phyloP scores from a whole-genome alignment of 768 basidiomycete species.

The Auriculariales sp. region DNA sequence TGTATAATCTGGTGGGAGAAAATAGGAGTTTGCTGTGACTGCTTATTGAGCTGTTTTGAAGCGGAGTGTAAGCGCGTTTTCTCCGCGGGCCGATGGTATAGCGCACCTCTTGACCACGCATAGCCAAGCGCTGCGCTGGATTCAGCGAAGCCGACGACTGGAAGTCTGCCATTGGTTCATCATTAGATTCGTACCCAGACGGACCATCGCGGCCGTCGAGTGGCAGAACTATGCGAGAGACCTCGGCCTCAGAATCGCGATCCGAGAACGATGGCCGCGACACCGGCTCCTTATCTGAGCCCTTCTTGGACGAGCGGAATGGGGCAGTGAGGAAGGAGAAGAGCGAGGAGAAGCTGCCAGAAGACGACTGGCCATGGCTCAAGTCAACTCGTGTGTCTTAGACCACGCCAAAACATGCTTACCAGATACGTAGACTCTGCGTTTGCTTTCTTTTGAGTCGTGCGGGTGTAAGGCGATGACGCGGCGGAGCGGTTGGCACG shows the following conservation, averaged over 20 bases:
- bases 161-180: no score
- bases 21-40: background rate
- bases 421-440: no score
- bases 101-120: background rate
- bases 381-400: no score
- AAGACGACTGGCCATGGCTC: constrained; percentile 6
- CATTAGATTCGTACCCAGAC: no score
- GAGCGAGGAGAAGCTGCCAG: constrained; percentile 29
- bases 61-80: no score
- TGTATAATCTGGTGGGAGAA: background rate
- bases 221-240: background rate
- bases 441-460: constrained; percentile 31
- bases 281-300: background rate
- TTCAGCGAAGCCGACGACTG: no score
- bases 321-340: constrained; percentile 27
- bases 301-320: constrained; percentile 37
- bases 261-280: background rate
- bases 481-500: constrained; percentile 21
- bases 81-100: background rate
- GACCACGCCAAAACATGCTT: no score
- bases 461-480: constrained; percentile 45
- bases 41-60: no score
- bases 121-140: no score
- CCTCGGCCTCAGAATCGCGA: background rate
- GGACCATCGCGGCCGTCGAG: background rate